Conservation (phyloP, 176 grass and related monocot species). For the maize (Zea mays) region DNA sequence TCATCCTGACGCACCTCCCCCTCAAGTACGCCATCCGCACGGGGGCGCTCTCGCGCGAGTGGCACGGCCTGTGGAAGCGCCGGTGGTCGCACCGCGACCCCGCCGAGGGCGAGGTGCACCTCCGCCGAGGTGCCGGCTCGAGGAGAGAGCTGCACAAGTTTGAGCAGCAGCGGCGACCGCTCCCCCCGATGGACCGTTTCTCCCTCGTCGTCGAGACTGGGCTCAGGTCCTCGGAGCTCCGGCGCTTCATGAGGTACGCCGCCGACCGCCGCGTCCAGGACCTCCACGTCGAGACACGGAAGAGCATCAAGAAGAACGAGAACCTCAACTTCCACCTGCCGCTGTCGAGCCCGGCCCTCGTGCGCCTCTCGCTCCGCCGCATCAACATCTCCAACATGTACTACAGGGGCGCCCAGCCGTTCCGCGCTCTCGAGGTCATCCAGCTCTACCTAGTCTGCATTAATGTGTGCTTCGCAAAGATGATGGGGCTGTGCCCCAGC, state of each 20-base stretch:
- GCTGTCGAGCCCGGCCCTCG: slow-evolving; percentile 32
- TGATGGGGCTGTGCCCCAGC: background rate
- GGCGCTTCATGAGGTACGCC: slow-evolving; percentile 34
- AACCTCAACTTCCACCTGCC: slow-evolving; percentile 32
- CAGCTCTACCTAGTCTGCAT: too few species aligned
- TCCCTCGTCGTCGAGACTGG: slow-evolving; percentile 25
- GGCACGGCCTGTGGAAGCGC: slow-evolving; percentile 52
- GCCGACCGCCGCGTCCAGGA: slow-evolving; percentile 43
- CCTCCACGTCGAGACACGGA: slow-evolving; percentile 34
- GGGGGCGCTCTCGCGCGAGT: slow-evolving; percentile 40
- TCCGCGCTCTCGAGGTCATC: background rate
- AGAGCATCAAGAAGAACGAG: background rate
- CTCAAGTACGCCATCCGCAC: slow-evolving; percentile 56
- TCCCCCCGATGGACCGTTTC: slow-evolving; percentile 50
- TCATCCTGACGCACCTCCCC: slow-evolving; percentile 50
- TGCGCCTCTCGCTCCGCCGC: background rate
- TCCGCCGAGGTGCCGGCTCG: background rate
- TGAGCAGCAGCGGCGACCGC: background rate
- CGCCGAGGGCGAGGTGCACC: slow-evolving; percentile 12
- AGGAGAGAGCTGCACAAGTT: background rate
- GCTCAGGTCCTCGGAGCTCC: slow-evolving; percentile 14
- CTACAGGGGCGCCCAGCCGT: background rate
- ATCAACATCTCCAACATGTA: background rate
- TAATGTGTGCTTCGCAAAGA: too few species aligned
- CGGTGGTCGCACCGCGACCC: slow-evolving; percentile 33